Evolutionary conservation across 1,284 basidiomycete genomes (phyloP), one percentile per base, ranked within the genome.

Genomic region (Takashimella koratensis): DNA sequence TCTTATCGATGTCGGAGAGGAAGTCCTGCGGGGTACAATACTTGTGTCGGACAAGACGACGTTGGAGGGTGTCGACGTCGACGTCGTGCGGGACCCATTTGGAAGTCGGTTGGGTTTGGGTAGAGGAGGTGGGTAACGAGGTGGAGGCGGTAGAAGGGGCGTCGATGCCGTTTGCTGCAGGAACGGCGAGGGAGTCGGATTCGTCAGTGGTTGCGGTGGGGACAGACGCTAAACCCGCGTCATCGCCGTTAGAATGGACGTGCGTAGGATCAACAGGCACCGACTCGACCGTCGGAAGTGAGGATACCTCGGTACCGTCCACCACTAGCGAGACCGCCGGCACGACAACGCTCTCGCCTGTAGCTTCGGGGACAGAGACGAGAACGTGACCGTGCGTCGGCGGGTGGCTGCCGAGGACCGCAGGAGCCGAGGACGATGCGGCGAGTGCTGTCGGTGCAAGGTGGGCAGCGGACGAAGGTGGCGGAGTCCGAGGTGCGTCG

Each of bases 11-110:
- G 67, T 98, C 96, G 42, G 86, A 84, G 8, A 97, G 80, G 77
- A 98, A 96, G 53, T 90, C 84, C 47, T 85, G 82, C 0, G 90
- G 88, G 0, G 91, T 93, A 36, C 91, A 83, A 73, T 98, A 98
- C 51, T 86, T 85, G 54, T 86, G 86, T 70, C 85, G 86, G 77
- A 91, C 91, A 13, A 99, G 80, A 52, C 90, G 86, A 36, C 82
- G 79, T 64, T 94, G 88, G 83, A 99, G 93, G 61, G 82, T 85
- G 68, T 98, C 95, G 25, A 98, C 81, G 70, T 95, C 90, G 78
- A 95, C 85, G 64, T 93, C 83, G 70, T 84, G 87, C 8, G 71
- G 65, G 41, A 66, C 63, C 65, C 68, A 73, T 8, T 58, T 59
- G 5, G 57, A 23, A 6, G 45, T 44, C n/a, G n/a, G n/a, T n/a